Evolutionary conservation across 495 filamentous ascomycete species (phyloP).

Genomic region (Pyronema omphalodes): DNA sequence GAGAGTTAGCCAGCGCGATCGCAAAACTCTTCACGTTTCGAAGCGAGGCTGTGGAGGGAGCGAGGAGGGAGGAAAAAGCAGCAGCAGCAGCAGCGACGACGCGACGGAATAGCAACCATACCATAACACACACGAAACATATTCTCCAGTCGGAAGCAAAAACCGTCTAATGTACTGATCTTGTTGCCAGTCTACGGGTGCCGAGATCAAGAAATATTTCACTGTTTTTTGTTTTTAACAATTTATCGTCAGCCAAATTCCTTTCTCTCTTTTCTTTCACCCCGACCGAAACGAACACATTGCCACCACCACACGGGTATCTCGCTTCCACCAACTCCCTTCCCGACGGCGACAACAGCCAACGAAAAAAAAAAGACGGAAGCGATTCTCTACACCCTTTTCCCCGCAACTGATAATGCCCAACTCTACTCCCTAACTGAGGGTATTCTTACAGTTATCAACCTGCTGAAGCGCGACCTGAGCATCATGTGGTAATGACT

Average conservation of each 20-base stretch:
- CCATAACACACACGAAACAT: slow-evolving; percentile 96
- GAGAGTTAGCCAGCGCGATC: slow-evolving; percentile 20
- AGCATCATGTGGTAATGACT: slow-evolving; percentile 85
- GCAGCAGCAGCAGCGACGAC: too few species aligned
- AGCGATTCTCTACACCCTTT: not conserved
- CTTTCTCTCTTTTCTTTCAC: slow-evolving; percentile 1
- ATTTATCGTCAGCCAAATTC: slow-evolving; percentile 15
- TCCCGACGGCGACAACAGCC: not conserved
- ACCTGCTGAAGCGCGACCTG: slow-evolving; percentile 96
- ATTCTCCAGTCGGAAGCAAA: slow-evolving; percentile 89
- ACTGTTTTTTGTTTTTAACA: slow-evolving; percentile 36
- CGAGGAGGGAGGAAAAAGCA: too few species aligned
- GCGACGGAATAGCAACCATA: slow-evolving; percentile 27
- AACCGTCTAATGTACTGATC: slow-evolving; percentile 96
- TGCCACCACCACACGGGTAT: not conserved
- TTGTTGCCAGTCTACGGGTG: slow-evolving; percentile 89
- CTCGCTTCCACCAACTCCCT: not conserved
- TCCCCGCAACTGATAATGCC: not conserved
- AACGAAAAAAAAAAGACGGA: not conserved
- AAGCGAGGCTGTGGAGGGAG: not conserved
- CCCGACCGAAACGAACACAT: not conserved
- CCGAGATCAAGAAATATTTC: slow-evolving; percentile 98
- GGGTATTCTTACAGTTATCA: slow-evolving; percentile 65
- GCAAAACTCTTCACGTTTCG: not conserved
- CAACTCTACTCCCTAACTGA: too few species aligned